phyloP scores from a whole-genome alignment of 2,329 filamentous ascomycete species.

The Calonectria fujianensis region DNA sequence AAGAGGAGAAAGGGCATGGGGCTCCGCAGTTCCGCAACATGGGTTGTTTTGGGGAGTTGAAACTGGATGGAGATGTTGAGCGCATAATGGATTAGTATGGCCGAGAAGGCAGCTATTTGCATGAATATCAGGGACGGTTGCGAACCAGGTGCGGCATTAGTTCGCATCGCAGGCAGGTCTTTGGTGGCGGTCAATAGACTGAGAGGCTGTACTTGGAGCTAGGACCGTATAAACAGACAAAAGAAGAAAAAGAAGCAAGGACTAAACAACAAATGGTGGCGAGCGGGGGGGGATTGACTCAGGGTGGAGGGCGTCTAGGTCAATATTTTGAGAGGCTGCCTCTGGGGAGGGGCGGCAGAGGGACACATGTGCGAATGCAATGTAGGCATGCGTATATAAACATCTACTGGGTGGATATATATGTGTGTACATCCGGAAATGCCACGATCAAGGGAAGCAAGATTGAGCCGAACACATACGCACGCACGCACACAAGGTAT shows the following conservation, averaged over 20 bases:
- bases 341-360: background rate
- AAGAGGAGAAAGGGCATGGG: slow-evolving; percentile 2
- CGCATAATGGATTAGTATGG: slow-evolving; percentile 4
- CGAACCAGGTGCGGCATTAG: slow-evolving; percentile 25
- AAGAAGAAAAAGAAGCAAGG: slow-evolving; percentile 2
- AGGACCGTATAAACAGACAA: background rate
- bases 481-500: background rate
- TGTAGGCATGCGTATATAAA: background rate
- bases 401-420: background rate
- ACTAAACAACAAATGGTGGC: slow-evolving; percentile 1
- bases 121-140: slow-evolving; percentile 14
- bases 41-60: slow-evolving; percentile 17
- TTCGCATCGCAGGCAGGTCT: background rate
- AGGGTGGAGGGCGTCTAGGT: background rate
- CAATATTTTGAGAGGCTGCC: background rate
- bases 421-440: background rate
- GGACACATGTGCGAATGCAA: background rate
- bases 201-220: slow-evolving; percentile 34
- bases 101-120: slow-evolving; percentile 12
- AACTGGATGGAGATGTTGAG: slow-evolving; percentile 15
- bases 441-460: background rate
- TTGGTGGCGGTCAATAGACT: slow-evolving; percentile 28
- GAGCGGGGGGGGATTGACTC: background rate
- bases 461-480: background rate
- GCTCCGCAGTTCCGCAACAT: slow-evolving; percentile 26